A percentile compares a stretch with the other conserved stretches of the same genome.
Conservation (phyloP, 768 basidiomycete genomes). For the Amylocystis lapponica region DNA sequence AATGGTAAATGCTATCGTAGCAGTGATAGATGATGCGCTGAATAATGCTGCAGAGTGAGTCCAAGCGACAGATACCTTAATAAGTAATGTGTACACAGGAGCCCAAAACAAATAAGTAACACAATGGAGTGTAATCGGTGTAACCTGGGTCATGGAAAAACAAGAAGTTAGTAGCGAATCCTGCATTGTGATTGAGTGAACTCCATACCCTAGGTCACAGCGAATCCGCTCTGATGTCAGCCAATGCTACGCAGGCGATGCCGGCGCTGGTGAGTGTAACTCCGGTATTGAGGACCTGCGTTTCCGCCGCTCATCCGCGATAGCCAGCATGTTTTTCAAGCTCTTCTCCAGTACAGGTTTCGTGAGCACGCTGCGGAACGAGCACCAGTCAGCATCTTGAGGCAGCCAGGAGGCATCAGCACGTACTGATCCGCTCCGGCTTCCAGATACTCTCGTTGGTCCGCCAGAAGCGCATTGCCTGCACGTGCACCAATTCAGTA, state of each 20-base stretch:
- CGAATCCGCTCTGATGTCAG: no score
- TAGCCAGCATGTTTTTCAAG: slow-evolving; percentile 35
- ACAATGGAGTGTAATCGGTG: no score
- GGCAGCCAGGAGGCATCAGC: neutral
- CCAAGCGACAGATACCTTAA: no score
- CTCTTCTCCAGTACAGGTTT: slow-evolving; percentile 70
- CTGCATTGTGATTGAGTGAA: no score
- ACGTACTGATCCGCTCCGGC: slow-evolving; percentile 74
- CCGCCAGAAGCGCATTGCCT: slow-evolving; percentile 34
- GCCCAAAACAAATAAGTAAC: no score
- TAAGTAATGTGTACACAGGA: no score
- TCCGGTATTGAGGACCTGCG: slow-evolving; percentile 5
- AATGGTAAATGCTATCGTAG: no score
- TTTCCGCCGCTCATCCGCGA: slow-evolving; percentile 37
- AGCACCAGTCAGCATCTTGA: neutral
- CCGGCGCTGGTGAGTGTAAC: neutral
- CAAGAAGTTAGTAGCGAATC: no score
- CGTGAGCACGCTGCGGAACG: slow-evolving; percentile 53
- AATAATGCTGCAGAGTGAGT: no score
- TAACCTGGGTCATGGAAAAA: no score
- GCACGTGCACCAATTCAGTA: slow-evolving; percentile 1
- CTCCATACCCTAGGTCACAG: no score
- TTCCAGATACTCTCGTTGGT: slow-evolving; percentile 70
- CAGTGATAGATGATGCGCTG: no score
- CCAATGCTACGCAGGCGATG: neutral